Conservation (phyloP, 495 filamentous ascomycete genomes). For the Xylaria grammica region DNA sequence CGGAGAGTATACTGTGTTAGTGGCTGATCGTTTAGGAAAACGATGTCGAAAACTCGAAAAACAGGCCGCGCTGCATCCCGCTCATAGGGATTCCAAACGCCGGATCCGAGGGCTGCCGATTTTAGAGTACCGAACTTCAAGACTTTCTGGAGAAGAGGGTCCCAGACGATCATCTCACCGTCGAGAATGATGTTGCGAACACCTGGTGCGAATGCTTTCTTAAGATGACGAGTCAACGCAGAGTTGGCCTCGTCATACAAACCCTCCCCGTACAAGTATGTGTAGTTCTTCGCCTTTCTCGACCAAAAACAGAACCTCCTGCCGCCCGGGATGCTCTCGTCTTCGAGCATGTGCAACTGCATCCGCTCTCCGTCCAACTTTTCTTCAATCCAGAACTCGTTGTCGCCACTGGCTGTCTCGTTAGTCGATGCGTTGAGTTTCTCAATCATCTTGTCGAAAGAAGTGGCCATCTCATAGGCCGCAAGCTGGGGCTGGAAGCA, state of each 20-base stretch:
- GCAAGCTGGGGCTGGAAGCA: slow-evolving; percentile 98
- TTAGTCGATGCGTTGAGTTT: slow-evolving; percentile 59
- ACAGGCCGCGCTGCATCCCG: slow-evolving; percentile 76
- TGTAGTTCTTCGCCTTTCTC: slow-evolving; percentile 95
- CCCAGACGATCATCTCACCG: slow-evolving; percentile 99
- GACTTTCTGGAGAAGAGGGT: slow-evolving; percentile 81
- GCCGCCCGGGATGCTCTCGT: slow-evolving; percentile 68
- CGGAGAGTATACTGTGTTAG: slow-evolving; percentile 82
- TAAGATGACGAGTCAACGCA: slow-evolving; percentile 80
- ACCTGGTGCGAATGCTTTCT: slow-evolving; percentile 74
- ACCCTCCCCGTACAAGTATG: slow-evolving; percentile 85
- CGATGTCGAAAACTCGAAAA: slow-evolving; percentile 84
- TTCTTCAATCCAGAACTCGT: slow-evolving; percentile 94
- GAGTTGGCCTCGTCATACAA: slow-evolving; percentile 71
- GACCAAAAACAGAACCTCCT: slow-evolving; percentile 90
- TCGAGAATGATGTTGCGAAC: slow-evolving; percentile 89
- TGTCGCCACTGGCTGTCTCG: slow-evolving; percentile 65
- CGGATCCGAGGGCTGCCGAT: slow-evolving; percentile 79
- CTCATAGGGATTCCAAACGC: slow-evolving; percentile 74
- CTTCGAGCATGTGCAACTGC: slow-evolving; percentile 91
- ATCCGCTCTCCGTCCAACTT: slow-evolving; percentile 97
- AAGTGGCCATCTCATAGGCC: slow-evolving; percentile 85
- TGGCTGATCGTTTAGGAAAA: slow-evolving; percentile 81
- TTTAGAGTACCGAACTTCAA: slow-evolving; percentile 93
- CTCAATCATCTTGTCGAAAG: slow-evolving; percentile 79